These are phyloP conservation scores for Fusarium sublunatum DNA, from an alignment of 2,329 filamentous ascomycete species.

Conservation along the genomic window DNA sequence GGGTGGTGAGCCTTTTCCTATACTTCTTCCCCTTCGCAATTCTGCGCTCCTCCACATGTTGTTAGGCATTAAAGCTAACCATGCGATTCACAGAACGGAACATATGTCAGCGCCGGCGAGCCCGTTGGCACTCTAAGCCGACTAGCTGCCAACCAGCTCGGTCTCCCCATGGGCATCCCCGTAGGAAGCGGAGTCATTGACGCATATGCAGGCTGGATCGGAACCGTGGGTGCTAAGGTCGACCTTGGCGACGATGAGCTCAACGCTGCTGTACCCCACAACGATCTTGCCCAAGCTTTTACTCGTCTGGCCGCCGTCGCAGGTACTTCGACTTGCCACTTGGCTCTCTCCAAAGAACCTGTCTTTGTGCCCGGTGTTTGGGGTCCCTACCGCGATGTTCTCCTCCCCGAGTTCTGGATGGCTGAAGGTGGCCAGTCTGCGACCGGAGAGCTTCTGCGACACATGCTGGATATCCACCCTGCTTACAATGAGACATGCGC, in stretches of 20 bases:
- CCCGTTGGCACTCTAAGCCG: constrained; percentile 86
- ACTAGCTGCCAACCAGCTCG: constrained; percentile 84
- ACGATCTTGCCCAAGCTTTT: constrained; percentile 93
- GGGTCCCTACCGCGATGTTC: constrained; percentile 95
- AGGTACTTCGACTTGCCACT: constrained; percentile 95
- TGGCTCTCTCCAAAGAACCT: constrained; percentile 92
- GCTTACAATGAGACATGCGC: constrained; percentile 84
- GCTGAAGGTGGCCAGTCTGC: constrained; percentile 97
- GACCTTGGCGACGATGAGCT: constrained; percentile 75
- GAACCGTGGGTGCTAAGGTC: constrained; percentile 97
- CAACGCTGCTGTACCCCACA: constrained; percentile 74
- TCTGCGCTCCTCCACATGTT: not conserved
- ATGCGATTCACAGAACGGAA: constrained; percentile 75
- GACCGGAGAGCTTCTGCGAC: constrained; percentile 92
- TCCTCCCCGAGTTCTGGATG: constrained; percentile 94
- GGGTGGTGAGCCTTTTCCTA: constrained; percentile 77
- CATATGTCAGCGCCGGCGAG: constrained; percentile 91
- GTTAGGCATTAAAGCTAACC: constrained; percentile 23
- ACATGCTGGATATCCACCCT: constrained; percentile 94
- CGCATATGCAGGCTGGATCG: constrained; percentile 98
- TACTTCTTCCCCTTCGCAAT: constrained; percentile 28
- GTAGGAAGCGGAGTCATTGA: constrained; percentile 98
- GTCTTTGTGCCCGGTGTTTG: constrained; percentile 96
- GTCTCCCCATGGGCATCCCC: constrained; percentile 86
- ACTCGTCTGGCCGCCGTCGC: constrained; percentile 93